Evolutionary conservation across 352 stramenopile genomes (phyloP), one percentile per base, ranked within the genome.

Genomic region (Blastocystis sp.): DNA sequence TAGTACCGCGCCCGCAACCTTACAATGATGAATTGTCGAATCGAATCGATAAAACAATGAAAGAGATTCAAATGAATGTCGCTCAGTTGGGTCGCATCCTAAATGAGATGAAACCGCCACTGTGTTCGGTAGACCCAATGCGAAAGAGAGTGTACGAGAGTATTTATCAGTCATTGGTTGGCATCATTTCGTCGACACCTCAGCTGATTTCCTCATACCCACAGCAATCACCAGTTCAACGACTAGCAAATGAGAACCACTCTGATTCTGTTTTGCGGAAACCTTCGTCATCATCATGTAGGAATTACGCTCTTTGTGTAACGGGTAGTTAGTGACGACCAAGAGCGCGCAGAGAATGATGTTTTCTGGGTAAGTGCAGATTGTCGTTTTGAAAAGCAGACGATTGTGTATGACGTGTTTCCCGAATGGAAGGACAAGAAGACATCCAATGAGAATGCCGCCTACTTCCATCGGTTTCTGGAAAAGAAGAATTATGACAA

Each of bases 391-490:
- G n/a, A 59, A 16, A 4, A 16, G 48, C 53, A 76, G 64, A 53
- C 42, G 8, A n/a, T 57, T 29, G 64, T 76, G 34, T 76, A 76
- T n/a, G 38, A 54, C 24, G 42, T 76, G 9, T 76, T 76, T 51
- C 64, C 64, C 11, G 64, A 76, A 27, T 76, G 64, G 64, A 76
- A 76, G 38, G 64, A 76, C 18, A 76, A 76, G 42, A 54, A 51
- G 38, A 76, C 64, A 32, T 59, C 64, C 7, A 27, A 36, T 1
- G 38, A 76, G 48, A 76, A 76, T 34, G 64, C 64, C 16, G 0
- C 27, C 29, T 76, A 53, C 38, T 76, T 76, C 34, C 64, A 76
- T 36, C 34, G 24, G 11, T 57, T 53, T 38, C 24, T 76, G 1
- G 64, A 76, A 36, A 76, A 76, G 38, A 54, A 57, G 38, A 76